phyloP scores from a whole-genome alignment of 2,329 filamentous ascomycete genomes.

The Pochonia chlamydosporia region DNA sequence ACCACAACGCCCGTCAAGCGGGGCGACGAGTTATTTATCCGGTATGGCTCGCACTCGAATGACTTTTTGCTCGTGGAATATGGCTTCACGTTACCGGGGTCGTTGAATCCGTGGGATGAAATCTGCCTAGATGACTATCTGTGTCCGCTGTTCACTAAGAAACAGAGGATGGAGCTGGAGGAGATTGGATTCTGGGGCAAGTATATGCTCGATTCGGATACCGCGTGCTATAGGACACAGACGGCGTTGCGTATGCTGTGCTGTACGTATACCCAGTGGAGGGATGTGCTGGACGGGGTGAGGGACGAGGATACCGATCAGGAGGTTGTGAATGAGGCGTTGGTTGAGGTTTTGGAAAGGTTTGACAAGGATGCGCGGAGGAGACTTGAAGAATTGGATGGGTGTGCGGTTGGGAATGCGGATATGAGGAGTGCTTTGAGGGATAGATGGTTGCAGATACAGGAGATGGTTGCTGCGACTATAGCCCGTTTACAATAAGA shows the following conservation, averaged over 20 bases:
- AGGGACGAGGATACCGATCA: conserved; percentile 41
- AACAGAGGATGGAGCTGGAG: conserved; percentile 34
- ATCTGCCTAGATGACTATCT: conserved; percentile 41
- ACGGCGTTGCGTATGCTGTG: conserved; percentile 40
- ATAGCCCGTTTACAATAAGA: conserved; percentile 12
- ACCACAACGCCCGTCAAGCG: conserved; percentile 42
- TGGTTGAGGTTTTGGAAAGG: conserved; percentile 32
- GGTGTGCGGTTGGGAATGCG: conserved; percentile 24
- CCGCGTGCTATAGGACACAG: conserved; percentile 50
- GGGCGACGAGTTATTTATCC: conserved; percentile 62
- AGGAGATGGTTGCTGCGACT: conserved; percentile 15
- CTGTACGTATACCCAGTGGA: conserved; percentile 34
- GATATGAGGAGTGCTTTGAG: conserved; percentile 13
- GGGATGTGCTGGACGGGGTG: conserved; percentile 36
- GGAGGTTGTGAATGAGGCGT: conserved; percentile 25
- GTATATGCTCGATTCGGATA: conserved; percentile 44
- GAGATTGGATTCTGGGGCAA: conserved; percentile 42
- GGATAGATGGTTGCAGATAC: conserved; percentile 20
- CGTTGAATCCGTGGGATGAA: conserved; percentile 47
- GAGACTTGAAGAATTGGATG: conserved; percentile 23
- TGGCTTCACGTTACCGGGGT: conserved; percentile 39
- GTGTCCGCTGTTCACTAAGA: conserved; percentile 28
- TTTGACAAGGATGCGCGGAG: conserved; percentile 27
- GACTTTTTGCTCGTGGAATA: conserved; percentile 68
- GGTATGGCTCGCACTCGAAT: conserved; percentile 64